Evolutionary conservation across 306 rosid species (phyloP).

Genomic region (Rosa lucieae): DNA sequence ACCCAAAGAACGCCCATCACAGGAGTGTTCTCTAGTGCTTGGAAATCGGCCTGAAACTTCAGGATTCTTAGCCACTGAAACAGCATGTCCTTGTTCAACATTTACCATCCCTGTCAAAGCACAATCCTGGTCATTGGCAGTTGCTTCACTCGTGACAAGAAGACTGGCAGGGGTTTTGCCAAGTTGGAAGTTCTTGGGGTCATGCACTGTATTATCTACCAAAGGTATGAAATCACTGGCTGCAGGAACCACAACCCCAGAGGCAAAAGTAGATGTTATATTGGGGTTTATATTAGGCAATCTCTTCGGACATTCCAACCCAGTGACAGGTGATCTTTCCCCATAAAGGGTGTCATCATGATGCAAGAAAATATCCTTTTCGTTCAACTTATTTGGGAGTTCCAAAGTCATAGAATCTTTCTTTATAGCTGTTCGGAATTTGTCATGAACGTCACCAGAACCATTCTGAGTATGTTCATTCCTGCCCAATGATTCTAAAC

Average conservation of each 20-base stretch:
- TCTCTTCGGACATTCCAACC: constrained; percentile 30
- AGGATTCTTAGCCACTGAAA: constrained; percentile 30
- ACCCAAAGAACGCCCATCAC: constrained; percentile 23
- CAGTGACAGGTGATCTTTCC: constrained; percentile 35
- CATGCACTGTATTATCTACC: constrained; percentile 24
- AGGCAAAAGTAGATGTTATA: constrained; percentile 29
- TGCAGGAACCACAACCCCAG: constrained; percentile 31
- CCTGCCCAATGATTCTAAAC: constrained; percentile 33
- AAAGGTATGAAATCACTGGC: constrained; percentile 17
- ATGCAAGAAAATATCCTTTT: constrained; percentile 27
- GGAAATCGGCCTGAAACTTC: constrained; percentile 37
- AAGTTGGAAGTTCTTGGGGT: constrained; percentile 21
- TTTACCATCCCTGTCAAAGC: constrained; percentile 35
- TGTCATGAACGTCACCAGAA: constrained; percentile 30
- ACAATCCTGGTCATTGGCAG: constrained; percentile 29
- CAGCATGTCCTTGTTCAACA: constrained; percentile 35
- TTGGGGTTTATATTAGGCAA: constrained; percentile 32
- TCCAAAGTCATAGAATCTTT: constrained; percentile 31
- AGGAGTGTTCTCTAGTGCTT: constrained; percentile 30
- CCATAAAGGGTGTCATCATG: constrained; percentile 41
- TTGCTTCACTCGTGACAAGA: constrained; percentile 29
- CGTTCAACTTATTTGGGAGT: constrained; percentile 20
- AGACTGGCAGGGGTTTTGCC: constrained; percentile 34
- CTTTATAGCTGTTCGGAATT: constrained; percentile 27
- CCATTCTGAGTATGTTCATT: constrained; percentile 30